phyloP scores from a whole-genome alignment of 129 eudicot species.

The Sambucus nigra region DNA sequence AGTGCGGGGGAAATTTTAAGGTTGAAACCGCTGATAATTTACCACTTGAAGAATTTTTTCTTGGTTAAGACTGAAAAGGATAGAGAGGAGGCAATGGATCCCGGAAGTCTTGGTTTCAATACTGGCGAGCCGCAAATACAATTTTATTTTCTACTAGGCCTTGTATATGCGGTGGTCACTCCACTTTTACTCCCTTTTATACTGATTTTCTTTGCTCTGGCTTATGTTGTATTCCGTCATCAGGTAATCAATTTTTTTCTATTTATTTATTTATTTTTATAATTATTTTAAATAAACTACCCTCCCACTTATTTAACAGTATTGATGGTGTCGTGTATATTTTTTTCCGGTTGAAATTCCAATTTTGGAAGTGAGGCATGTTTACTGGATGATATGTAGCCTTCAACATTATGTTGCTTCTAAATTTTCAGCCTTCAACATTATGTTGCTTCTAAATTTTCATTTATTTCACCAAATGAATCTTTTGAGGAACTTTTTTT shows the following conservation, averaged over 20 bases:
- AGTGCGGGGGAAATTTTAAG: conserved; percentile 91
- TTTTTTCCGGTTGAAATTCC: too few relatives aligned
- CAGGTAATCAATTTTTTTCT: conserved; percentile 51
- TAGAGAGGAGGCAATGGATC: conserved; percentile 92
- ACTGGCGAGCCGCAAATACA: conserved; percentile 97
- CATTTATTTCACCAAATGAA: too few relatives aligned
- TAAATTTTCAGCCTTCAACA: too few relatives aligned
- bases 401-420: too few relatives aligned
- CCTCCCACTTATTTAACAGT: too few relatives aligned
- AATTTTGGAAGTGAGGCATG: too few relatives aligned
- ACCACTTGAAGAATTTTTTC: conserved; percentile 77
- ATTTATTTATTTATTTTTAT: conserved; percentile 22
- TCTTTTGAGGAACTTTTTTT: too few relatives aligned
- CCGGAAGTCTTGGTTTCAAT: conserved; percentile 84
- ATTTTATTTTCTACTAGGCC: conserved; percentile 73
- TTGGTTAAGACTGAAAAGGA: conserved; percentile 95
- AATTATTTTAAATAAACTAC: too few relatives aligned
- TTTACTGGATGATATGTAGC: too few relatives aligned
- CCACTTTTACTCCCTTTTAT: conserved; percentile 82
- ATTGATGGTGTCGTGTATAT: too few relatives aligned
- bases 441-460: too few relatives aligned
- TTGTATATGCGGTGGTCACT: conserved; percentile 93
- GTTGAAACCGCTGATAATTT: conserved; percentile 71
- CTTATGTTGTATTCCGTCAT: conserved; percentile 83
- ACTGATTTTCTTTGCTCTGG: conserved; percentile 74